Evolutionary conservation across 1,139 yeast species (phyloP).

Genomic region (Suhomyces chickasaworum): DNA sequence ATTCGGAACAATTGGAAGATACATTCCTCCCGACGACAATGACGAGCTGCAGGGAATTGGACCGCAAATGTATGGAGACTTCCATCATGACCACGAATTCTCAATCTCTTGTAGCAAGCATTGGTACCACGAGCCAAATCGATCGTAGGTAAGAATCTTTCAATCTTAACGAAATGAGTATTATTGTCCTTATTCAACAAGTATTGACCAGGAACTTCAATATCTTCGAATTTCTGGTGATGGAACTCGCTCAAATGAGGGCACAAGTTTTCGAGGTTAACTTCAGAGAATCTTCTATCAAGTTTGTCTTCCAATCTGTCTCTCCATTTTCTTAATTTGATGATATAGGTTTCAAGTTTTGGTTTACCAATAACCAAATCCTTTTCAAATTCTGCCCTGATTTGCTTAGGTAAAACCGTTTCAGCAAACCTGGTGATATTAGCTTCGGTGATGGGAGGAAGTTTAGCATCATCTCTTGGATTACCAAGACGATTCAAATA

Average conservation of each 20-base stretch:
- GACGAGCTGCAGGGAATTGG: slow-evolving; percentile 97
- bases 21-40: slow-evolving; percentile 94
- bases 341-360: slow-evolving; percentile 82
- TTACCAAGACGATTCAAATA: slow-evolving; percentile 80
- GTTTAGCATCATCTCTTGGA: slow-evolving; percentile 83
- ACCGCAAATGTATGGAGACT: slow-evolving; percentile 90
- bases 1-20: slow-evolving; percentile 89
- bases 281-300: slow-evolving; percentile 76
- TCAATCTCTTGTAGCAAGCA: slow-evolving; percentile 87
- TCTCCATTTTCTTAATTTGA: slow-evolving; percentile 87
- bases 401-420: slow-evolving; percentile 86
- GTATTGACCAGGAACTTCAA: slow-evolving; percentile 97
- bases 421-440: slow-evolving; percentile 90
- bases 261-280: slow-evolving; percentile 84
- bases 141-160: slow-evolving; percentile 85
- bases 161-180: slow-evolving; percentile 87
- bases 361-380: slow-evolving; percentile 91
- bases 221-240: slow-evolving; percentile 96
- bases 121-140: slow-evolving; percentile 89
- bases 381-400: slow-evolving; percentile 86
- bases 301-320: slow-evolving; percentile 88
- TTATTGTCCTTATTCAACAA: slow-evolving; percentile 80
- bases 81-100: slow-evolving; percentile 93
- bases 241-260: slow-evolving; percentile 97
- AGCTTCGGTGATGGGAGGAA: slow-evolving; percentile 91